Evolutionary conservation across 2,329 filamentous ascomycete species (phyloP), one percentile per base, ranked within the genome.

Genomic region (Paracorniculantispora psalliotae): DNA sequence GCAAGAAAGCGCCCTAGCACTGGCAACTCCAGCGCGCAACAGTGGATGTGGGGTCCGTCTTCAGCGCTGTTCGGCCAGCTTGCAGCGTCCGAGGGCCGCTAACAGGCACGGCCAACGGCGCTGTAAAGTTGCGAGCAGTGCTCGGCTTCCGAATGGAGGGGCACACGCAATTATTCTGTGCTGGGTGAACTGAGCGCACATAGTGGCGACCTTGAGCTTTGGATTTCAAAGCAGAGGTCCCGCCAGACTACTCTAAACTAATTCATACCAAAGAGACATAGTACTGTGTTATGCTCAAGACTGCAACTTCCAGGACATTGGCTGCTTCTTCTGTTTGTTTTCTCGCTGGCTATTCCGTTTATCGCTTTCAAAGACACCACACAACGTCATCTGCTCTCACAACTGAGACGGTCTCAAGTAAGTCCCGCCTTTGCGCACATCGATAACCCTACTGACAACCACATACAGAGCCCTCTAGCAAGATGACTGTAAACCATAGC

Each of bases 401-500:
- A 33, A 17, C 19, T 28, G 21, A 56, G 52, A 55, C 52, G 10
- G 39, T 19, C 33, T 10, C 17, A 15, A 48, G 43, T 56, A 44
- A 39, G 53, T 47, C 23, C 21, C 15, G 19, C 39, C 30, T 15
- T n/a, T 30, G 21, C 44, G 7, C 13, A 25, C 2, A 41, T 12
- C 25, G 13, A 33, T 26, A 25, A 25, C 41, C 37, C 35, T 46
- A 52, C 41, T 51, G 37, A 51, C 49, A 23, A 48, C 17, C 5
- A 52, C 23, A 12, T 9, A 39, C 43, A 59, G 47, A 46, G 52
- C 8, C 28, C 2, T 28, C 28, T 51, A 64, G 48, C 67, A 77
- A 67, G 56, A 80, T 79, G 77, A 70, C 76, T 35, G 72, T 73
- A 51, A 72, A 72, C 44, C 73, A 77, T 65, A 74, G 75, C 56